Evolutionary conservation across 768 basidiomycete species (phyloP), one percentile per base, ranked within the genome.

Genomic region (Trametes maxima): DNA sequence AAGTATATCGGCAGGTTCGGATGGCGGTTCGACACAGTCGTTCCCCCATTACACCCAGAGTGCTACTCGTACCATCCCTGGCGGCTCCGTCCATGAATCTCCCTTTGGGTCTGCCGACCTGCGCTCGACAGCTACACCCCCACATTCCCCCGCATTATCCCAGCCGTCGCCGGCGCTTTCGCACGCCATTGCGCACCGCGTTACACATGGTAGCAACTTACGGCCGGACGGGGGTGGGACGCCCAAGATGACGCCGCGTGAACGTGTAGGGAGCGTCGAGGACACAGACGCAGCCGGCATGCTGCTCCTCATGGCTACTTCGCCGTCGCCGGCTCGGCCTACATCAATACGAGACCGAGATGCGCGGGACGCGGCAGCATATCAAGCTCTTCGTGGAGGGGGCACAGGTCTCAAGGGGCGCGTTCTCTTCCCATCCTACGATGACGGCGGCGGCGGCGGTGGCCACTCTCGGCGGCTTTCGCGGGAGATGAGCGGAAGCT

Each of bases 261-360:
- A 63, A 21, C 59, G 65, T 50, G 52, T 60, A 21, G 59, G 60
- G 42, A 58, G 49, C 19, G 52, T 56, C 12, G 66, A 60, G 35
- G 90, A 91, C 71, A 87, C 85, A 62, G 92, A 94, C 68, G 92
- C 92, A 0, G 91, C 92, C n/a, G 90, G 91, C 69, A 75, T 93
- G 45, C 89, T 94, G 85, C 77, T 94, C 21, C 90, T 84, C 74
- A 82, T 94, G 52, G 92, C 92, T 43, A 92, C 91, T 6, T 92
- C 90, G 1, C 92, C 92, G 0, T 92, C 90, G 0, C 92, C 92
- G 10, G 89, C 80, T 19, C 85, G 90, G 42, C 81, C 82, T 21
- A 43, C 63, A 16, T 80, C 79, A 44, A 83, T 81, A 37, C 74
- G 76, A 39, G 71, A 74, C 24, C 69, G 60, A 28, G 83, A 85